Base-by-base conservation (phyloP, 345 rosid genomes). In the Viola odorata region DNA sequence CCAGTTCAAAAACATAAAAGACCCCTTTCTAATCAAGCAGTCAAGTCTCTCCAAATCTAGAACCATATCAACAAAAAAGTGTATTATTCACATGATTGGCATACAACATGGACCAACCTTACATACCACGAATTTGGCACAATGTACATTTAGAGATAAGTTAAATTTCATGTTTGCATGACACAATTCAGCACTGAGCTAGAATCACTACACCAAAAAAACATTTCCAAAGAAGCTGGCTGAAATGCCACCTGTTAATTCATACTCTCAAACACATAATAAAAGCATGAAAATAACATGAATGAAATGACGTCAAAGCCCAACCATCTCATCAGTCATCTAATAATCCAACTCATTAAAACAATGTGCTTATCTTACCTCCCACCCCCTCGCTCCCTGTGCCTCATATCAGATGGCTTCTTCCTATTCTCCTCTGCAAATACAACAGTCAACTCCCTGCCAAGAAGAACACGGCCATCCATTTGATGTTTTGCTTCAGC, bases 341-440 rank as follows among this genome's bases (percentile, higher is more conserved):
- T 10, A 14, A 50, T 6, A 57, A 5, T 6, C 7, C 16, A 51
- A 50, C 23, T 36, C 32, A 50, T 41, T 39, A 2, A 38, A 57
- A 17, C 12, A 60, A 45, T 57, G 53, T 12, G 32, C 1, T 10
- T 45, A 49, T 41, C 17, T 41, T 57, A 67, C 72, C 77, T 67
- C 5, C 64, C 62, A 48, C 65, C 61, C 5, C 64, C 62, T 53
- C 65, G 64, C 72, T 73, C 77, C 69, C 77, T 67, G 32, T 60
- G 12, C 63, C 77, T 73, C 77, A 73, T 73, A 14, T 73, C 77
- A 53, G 57, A 4, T 16, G 77, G 77, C 60, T 73, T 73, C 65
- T 73, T 73, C 69, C 77, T 73, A 12, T 73, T 73, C 60, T 73
- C 77, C 77, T 73, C 77, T 0, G 77, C 77, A 58, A 73, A 73